phyloP scores from a whole-genome alignment of 805 yeast genomes.

The Limtongia smithiae region DNA sequence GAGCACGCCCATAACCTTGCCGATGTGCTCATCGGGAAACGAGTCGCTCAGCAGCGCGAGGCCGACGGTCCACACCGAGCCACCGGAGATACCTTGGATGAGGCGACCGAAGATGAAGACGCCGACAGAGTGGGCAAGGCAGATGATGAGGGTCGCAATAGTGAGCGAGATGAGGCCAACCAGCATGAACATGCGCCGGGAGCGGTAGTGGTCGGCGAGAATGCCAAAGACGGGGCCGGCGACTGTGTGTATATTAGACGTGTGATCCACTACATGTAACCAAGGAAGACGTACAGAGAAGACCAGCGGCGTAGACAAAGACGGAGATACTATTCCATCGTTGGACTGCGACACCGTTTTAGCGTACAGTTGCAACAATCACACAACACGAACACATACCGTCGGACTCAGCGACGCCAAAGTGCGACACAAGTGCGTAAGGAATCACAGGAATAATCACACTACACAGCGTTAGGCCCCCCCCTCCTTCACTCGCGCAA shows the following conservation, averaged over 20 bases:
- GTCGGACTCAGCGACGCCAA: constrained; percentile 32
- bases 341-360: constrained; percentile 32
- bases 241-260: too few species aligned
- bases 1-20: constrained; percentile 35
- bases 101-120: constrained; percentile 35
- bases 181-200: constrained; percentile 35
- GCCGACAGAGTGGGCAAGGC: constrained; percentile 32
- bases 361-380: too few species aligned
- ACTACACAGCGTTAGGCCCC: neutral
- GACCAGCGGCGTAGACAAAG: constrained; percentile 37
- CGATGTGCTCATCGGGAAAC: constrained; percentile 34
- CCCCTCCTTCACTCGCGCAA: neutral
- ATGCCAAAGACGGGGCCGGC: constrained; percentile 35
- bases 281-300: constrained; percentile 28
- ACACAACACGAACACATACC: neutral
- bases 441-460: constrained; percentile 38
- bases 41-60: constrained; percentile 36
- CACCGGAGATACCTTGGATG: constrained; percentile 38
- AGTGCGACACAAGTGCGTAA: constrained; percentile 33
- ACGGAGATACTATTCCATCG: constrained; percentile 32
- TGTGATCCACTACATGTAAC: too few species aligned
- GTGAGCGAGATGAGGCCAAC: constrained; percentile 34
- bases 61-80: constrained; percentile 39
- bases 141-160: constrained; percentile 35
- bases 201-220: constrained; percentile 31